Conservation (phyloP, 345 rosid species). For the Arabidopsis suecica region DNA sequence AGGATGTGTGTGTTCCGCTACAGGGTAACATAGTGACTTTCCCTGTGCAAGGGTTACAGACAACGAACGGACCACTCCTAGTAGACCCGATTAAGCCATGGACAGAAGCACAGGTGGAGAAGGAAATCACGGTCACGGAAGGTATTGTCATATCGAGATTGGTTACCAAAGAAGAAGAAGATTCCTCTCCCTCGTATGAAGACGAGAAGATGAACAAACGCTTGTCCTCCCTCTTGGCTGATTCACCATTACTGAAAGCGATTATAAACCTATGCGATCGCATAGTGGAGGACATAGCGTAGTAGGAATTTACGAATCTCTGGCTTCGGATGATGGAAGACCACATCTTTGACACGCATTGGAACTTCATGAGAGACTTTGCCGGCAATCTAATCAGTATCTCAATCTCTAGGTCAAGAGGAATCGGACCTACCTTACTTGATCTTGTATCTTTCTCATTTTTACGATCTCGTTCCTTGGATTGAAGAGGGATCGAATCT, state of each 20-base stretch:
- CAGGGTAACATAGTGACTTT: neutral
- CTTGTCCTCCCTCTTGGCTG: neutral
- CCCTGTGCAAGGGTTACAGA: neutral
- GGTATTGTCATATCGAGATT: conserved; percentile 3
- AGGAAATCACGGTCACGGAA: neutral
- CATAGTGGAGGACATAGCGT: neutral
- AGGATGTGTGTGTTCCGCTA: neutral
- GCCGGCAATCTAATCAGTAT: neutral
- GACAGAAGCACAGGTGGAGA: neutral
- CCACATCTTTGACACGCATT: neutral
- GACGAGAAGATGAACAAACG: neutral
- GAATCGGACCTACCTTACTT: neutral
- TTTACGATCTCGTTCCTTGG: no score
- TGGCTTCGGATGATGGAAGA: conserved; percentile 2
- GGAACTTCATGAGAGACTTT: neutral
- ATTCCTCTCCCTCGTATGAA: neutral
- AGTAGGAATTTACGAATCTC: neutral
- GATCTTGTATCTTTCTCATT: no score
- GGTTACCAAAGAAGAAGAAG: neutral
- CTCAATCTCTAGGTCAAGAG: neutral
- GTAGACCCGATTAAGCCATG: neutral
- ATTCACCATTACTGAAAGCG: neutral
- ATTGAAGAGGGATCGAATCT: no score
- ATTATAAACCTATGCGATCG: neutral
- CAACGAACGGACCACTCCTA: neutral